Conservation (phyloP, 1,284 basidiomycete genomes). For the Ustilago sp. region DNA sequence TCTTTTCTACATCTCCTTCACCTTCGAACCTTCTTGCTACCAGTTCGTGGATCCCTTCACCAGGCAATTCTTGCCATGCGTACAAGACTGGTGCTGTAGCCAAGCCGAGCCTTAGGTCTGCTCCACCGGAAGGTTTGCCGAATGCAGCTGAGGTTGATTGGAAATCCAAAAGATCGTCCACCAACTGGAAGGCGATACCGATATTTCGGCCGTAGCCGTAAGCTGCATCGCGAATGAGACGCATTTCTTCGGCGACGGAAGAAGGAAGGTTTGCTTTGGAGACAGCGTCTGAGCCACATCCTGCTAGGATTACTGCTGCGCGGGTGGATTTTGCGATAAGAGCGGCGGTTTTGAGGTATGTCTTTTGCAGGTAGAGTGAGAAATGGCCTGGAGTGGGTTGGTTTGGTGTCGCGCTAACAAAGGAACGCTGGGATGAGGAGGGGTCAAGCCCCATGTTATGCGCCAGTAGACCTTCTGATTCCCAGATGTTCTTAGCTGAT, state of each 20-base stretch:
- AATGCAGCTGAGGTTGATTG: conserved; percentile 76
- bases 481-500: conserved; percentile 43
- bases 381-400: conserved; percentile 75
- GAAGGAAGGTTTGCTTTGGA: conserved; percentile 9
- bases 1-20: conserved; percentile 83
- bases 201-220: conserved; percentile 90
- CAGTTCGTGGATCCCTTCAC: conserved; percentile 76
- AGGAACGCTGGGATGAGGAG: background rate
- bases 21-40: conserved; percentile 85
- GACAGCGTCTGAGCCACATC: conserved; percentile 77
- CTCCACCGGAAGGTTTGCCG: conserved; percentile 84
- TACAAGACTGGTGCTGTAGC: conserved; percentile 94
- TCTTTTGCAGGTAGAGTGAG: conserved; percentile 89
- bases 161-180: conserved; percentile 92
- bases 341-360: conserved; percentile 95
- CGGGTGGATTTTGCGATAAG: conserved; percentile 94
- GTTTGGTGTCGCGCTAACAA: background rate
- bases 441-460: conserved; percentile 35
- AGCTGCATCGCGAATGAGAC: conserved; percentile 87
- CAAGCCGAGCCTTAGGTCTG: conserved; percentile 86
- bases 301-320: conserved; percentile 88
- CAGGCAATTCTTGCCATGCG: conserved; percentile 85
- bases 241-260: conserved; percentile 28
- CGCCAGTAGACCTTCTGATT: conserved; percentile 38
- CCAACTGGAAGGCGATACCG: conserved; percentile 80